These are phyloP conservation scores for Dryas alaskensis DNA, from an alignment of 306 rosid genomes.

Conservation along the genomic window DNA sequence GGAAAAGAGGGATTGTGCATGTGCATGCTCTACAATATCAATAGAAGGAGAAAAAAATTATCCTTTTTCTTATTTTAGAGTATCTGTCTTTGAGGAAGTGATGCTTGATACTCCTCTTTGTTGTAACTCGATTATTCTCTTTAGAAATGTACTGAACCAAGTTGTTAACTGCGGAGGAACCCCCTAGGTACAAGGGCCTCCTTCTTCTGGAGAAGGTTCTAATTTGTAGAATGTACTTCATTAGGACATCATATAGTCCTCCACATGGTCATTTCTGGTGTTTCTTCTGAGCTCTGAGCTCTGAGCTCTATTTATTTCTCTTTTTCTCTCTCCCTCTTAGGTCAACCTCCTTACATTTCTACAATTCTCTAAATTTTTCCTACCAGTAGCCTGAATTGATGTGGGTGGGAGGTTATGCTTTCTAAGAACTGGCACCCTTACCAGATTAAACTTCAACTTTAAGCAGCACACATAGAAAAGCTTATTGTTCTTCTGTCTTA, in stretches of 20 bases:
- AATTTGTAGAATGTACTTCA: not conserved
- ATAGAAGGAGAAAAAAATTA: not conserved
- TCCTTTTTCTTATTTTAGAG: not conserved
- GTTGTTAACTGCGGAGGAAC: too few species aligned
- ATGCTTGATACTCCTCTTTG: not conserved
- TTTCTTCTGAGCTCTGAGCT: slow-evolving; percentile 1
- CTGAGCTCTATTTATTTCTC: not conserved
- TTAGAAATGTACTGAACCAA: not conserved
- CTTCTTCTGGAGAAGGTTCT: not conserved
- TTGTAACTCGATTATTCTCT: not conserved
- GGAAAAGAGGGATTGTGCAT: not conserved
- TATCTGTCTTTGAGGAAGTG: not conserved
- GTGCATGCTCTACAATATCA: not conserved
- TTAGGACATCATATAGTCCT: not conserved
- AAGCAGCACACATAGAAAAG: not conserved
- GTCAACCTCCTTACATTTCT: not conserved
- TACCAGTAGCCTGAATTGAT: not conserved
- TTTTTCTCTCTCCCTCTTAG: not conserved
- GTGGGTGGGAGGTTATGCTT: not conserved
- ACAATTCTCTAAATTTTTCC: not conserved
- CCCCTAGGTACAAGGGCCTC: not conserved
- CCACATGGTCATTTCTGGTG: not conserved
- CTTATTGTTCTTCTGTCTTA: not conserved
- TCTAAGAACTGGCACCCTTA: not conserved
- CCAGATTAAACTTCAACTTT: not conserved